phyloP scores from a whole-genome alignment of 768 basidiomycete species.

The Rhizopogon roseolus region DNA sequence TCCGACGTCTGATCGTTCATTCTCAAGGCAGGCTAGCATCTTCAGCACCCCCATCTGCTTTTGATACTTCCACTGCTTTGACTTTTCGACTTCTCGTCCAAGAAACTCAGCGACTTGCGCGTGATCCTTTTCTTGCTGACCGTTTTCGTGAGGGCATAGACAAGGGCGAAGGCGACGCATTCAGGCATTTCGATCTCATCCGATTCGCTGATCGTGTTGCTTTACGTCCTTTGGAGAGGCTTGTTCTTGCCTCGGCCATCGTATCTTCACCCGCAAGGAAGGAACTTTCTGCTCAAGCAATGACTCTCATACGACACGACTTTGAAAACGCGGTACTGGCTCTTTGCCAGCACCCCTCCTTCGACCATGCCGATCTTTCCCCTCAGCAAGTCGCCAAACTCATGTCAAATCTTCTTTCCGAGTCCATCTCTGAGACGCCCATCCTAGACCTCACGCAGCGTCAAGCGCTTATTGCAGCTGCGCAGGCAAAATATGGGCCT shows the following conservation, averaged over 20 bases:
- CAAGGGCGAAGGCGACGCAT: conserved; percentile 80
- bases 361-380: conserved; percentile 76
- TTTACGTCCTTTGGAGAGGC: conserved; percentile 71
- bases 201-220: conserved; percentile 82
- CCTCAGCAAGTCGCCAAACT: conserved; percentile 74
- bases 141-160: conserved; percentile 88
- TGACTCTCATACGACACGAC: conserved; percentile 64
- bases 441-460: conserved; percentile 69
- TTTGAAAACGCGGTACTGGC: conserved; percentile 77
- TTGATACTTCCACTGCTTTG: conserved; percentile 72
- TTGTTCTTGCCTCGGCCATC: conserved; percentile 74
- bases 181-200: conserved; percentile 77
- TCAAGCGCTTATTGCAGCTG: conserved; percentile 68
- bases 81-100: conserved; percentile 84
- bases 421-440: conserved; percentile 63
- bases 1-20: conserved; percentile 90
- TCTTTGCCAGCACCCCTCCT: conserved; percentile 74
- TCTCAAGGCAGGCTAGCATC: conserved; percentile 69
- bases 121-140: conserved; percentile 87
- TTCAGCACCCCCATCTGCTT: conserved; percentile 53
- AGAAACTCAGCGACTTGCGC: conserved; percentile 84
- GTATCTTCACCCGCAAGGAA: conserved; percentile 56
- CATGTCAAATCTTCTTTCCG: conserved; percentile 74
- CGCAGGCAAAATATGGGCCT: conserved; percentile 75
- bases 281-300: conserved; percentile 57